Evolutionary conservation across 2,329 filamentous ascomycete genomes (phyloP).

Genomic region (Diaporthe ampelina): DNA sequence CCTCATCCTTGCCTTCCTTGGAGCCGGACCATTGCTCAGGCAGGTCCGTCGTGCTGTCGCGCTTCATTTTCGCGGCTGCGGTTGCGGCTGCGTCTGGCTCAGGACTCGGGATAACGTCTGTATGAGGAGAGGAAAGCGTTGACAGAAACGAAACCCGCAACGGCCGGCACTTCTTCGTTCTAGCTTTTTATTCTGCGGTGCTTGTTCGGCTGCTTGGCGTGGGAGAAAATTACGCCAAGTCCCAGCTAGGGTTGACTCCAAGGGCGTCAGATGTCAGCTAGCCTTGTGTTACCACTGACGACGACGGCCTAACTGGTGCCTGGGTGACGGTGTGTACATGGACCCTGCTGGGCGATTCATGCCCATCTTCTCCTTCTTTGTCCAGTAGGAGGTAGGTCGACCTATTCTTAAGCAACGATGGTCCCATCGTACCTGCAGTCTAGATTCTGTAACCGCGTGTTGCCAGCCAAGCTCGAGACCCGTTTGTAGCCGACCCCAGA

Average conservation of each 20-base stretch:
- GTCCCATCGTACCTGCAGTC: not conserved
- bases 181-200: slow-evolving; percentile 16
- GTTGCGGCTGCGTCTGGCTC: not conserved
- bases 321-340: not conserved
- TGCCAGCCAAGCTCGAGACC: not conserved
- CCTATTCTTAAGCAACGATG: slow-evolving; percentile 18
- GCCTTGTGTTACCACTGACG: slow-evolving; percentile 1
- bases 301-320: not conserved
- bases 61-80: slow-evolving; percentile 34
- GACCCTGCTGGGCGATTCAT: not conserved
- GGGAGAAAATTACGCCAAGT: slow-evolving; percentile 31
- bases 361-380: not conserved
- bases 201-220: slow-evolving; percentile 24
- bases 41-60: slow-evolving; percentile 14
- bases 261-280: slow-evolving; percentile 21
- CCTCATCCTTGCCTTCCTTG: slow-evolving; percentile 40
- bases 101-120: not conserved
- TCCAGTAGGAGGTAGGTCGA: not conserved
- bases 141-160: not conserved
- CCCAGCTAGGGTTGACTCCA: slow-evolving; percentile 16
- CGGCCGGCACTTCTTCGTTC: not conserved
- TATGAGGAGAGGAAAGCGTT: not conserved
- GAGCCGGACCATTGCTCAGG: slow-evolving; percentile 22
- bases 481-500: slow-evolving; percentile 34
- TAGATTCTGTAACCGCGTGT: not conserved